Evolutionary conservation across 331 rosid genomes (phyloP).

Genomic region (Prunus yedoensis): DNA sequence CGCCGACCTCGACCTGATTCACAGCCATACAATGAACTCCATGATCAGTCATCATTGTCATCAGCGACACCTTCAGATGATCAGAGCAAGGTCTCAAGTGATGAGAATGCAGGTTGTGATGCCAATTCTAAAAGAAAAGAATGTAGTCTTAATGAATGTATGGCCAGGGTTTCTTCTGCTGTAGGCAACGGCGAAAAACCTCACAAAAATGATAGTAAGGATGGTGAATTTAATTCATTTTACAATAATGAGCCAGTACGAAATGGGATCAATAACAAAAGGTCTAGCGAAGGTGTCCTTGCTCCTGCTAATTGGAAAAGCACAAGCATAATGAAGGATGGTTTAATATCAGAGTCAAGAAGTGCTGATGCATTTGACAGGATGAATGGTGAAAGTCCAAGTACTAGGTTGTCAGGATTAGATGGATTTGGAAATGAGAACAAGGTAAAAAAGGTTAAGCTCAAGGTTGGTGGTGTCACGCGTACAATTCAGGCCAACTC

Average conservation of each 20-base stretch:
- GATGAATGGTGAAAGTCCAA: constrained; percentile 49
- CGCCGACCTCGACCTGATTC: constrained; percentile 87
- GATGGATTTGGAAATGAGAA: constrained; percentile 67
- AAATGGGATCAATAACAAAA: constrained; percentile 46
- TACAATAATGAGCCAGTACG: constrained; percentile 53
- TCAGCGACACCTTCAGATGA: constrained; percentile 74
- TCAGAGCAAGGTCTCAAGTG: constrained; percentile 73
- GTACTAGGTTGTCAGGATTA: constrained; percentile 51
- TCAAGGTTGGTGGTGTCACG: constrained; percentile 79
- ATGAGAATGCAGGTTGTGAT: constrained; percentile 65
- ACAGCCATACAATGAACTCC: constrained; percentile 52
- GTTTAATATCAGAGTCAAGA: constrained; percentile 43
- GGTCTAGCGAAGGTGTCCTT: constrained; percentile 81
- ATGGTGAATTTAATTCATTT: constrained; percentile 46
- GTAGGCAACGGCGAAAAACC: constrained; percentile 44
- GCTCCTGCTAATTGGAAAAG: constrained; percentile 92
- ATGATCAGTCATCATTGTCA: constrained; percentile 55
- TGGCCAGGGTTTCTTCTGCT: constrained; percentile 42
- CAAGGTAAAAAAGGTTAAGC: constrained; percentile 83
- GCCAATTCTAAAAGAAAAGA: constrained; percentile 68
- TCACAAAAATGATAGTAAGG: constrained; percentile 42
- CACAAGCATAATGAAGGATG: constrained; percentile 47
- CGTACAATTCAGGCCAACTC: constrained; percentile 81
- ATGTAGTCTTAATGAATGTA: constrained; percentile 58
- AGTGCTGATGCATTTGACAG: constrained; percentile 48